A percentile compares a stretch with the other conserved stretches of the same genome.
phyloP scores from a whole-genome alignment of 1,139 yeast species.

The Suhomyces panamericanus region DNA sequence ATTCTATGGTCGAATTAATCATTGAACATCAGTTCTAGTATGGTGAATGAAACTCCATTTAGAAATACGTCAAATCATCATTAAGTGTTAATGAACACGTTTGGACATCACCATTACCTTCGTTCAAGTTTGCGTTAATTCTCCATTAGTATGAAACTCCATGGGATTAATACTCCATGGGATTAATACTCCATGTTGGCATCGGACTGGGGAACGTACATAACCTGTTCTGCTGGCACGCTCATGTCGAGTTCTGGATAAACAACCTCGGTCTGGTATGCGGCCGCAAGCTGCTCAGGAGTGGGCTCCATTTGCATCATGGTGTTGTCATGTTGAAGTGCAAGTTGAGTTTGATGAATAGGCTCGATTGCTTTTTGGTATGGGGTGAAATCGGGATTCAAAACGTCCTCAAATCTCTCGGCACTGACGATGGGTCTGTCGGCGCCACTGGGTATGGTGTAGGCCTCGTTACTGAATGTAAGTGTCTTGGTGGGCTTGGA shows the following conservation, averaged over 20 bases:
- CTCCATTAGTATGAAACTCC: too few species aligned
- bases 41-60: too few species aligned
- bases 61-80: too few species aligned
- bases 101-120: too few species aligned
- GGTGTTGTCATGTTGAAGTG: background rate
- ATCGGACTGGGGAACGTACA: conserved; percentile 5
- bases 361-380: conserved; percentile 14
- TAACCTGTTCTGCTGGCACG: conserved; percentile 3
- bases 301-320: conserved; percentile 3
- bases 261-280: conserved; percentile 1
- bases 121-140: too few species aligned
- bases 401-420: conserved; percentile 28
- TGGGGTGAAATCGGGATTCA: conserved; percentile 24
- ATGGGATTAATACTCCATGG: too few species aligned
- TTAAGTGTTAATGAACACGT: too few species aligned
- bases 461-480: conserved; percentile 16
- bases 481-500: conserved; percentile 19
- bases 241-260: conserved; percentile 7
- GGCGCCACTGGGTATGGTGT: conserved; percentile 5
- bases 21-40: too few species aligned
- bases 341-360: background rate
- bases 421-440: conserved; percentile 15
- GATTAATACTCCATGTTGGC: conserved; percentile 4
- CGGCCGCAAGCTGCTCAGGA: conserved; percentile 1
- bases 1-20: too few species aligned